Evolutionary conservation across 257 asterid genomes (phyloP).

Genomic region (Orobanche coerulescens): DNA sequence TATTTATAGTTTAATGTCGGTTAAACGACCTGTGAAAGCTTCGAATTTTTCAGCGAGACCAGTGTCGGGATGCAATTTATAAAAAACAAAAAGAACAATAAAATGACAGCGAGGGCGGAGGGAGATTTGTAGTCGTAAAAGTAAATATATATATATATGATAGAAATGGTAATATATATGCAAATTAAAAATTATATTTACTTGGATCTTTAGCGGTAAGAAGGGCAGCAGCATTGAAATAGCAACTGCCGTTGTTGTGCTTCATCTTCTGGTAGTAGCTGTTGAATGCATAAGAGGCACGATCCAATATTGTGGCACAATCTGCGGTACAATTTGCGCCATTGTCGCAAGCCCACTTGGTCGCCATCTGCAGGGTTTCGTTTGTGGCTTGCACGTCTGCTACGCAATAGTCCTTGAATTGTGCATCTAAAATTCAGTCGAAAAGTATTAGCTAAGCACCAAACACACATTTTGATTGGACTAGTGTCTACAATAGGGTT

Average conservation of each 20-base stretch:
- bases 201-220: constrained; percentile 55
- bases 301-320: constrained; percentile 31
- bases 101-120: no score
- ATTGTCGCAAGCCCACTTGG: constrained; percentile 61
- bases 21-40: no score
- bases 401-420: constrained; percentile 58
- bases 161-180: no score
- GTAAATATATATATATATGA: no score
- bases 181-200: no score
- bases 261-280: constrained; percentile 65
- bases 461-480: no score
- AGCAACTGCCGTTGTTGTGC: constrained; percentile 45
- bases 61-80: no score
- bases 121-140: no score
- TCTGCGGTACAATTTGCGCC: constrained; percentile 55
- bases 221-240: constrained; percentile 59
- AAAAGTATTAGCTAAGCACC: background rate
- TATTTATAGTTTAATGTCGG: no score
- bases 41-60: no score
- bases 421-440: constrained; percentile 34
- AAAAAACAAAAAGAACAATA: no score
- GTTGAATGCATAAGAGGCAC: constrained; percentile 71
- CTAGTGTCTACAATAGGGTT: no score
- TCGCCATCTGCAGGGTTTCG: constrained; percentile 31
- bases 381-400: constrained; percentile 70